Evolutionary conservation across 2,329 filamentous ascomycete genomes (phyloP).

Genomic region (Didymellaceae sp.): DNA sequence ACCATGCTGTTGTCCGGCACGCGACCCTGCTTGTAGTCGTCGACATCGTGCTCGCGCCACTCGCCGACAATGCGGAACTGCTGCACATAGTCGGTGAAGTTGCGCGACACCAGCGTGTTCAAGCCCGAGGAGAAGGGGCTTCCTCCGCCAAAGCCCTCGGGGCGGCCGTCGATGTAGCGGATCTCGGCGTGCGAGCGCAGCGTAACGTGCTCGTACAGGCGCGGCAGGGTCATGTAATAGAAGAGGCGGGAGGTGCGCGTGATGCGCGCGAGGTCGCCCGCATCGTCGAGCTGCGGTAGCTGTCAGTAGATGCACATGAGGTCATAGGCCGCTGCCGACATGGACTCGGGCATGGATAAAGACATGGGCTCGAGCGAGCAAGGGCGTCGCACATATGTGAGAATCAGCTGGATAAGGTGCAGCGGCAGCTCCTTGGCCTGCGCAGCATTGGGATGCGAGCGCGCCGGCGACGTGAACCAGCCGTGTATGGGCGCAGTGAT

Average conservation of each 20-base stretch:
- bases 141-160: constrained; percentile 67
- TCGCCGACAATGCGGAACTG: constrained; percentile 61
- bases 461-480: constrained; percentile 44
- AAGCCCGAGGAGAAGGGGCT: constrained; percentile 69
- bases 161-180: constrained; percentile 62
- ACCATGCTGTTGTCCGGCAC: constrained; percentile 70
- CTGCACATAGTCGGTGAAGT: constrained; percentile 60
- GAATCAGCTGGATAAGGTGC: constrained; percentile 64
- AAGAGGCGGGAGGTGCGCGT: constrained; percentile 67
- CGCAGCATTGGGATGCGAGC: constrained; percentile 34
- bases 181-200: constrained; percentile 65
- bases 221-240: constrained; percentile 69
- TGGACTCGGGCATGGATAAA: not conserved
- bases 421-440: constrained; percentile 58
- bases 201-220: constrained; percentile 63
- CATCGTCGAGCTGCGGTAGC: constrained; percentile 60
- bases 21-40: constrained; percentile 64
- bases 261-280: constrained; percentile 63
- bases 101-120: constrained; percentile 65
- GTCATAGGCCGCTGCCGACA: constrained; percentile 15
- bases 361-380: too few species aligned
- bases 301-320: constrained; percentile 21
- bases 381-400: constrained; percentile 62
- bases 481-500: constrained; percentile 41
- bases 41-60: constrained; percentile 63